Evolutionary conservation across 495 filamentous ascomycete species (phyloP), one percentile per base, ranked within the genome.

Genomic region (Penicillium pulvis): DNA sequence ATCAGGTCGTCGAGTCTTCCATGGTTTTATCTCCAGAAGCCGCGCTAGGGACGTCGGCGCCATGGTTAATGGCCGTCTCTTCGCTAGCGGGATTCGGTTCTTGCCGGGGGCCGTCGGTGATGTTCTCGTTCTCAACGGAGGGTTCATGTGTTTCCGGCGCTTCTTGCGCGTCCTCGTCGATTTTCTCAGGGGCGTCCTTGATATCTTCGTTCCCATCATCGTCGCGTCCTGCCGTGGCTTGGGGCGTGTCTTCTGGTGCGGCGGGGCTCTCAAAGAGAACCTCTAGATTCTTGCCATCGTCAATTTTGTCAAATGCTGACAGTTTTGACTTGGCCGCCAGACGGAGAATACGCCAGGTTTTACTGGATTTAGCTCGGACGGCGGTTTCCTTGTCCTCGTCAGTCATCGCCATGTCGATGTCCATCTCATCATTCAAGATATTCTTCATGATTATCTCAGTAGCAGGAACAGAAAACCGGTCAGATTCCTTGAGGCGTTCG

Each of bases 311-410:
- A 66, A 97, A 96, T 12, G 84, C 67, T 41, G 82, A 80, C 28
- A 97, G 83, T 61, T 86, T 89, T 60, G 75, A 84, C 63, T 81
- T 87, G 42, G 85, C 83, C 4, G 91, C 88, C 54, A 97, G 83
- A 39, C 94, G 85, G 46, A 98, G 75, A 19, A 89, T 87, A 58
- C 91, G 83, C 94, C 94, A 98, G 31, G 84, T 87, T 73, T 95
- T 93, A 78, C 90, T 96, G 23, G 84, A 81, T 69, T 92, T 95
- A 4, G 83, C 74, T 49, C 87, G 86, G 26, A 83, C 67, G 17
- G 90, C 82, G 39, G 68, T 71, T 9, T 86, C 82, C 67, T 87
- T 90, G 56, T 91, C 85, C 56, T 89, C 87, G 23, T 88, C 85
- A 46, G 80, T 83, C 52, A 79, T 82, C 8, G 89, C 88, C 76